phyloP scores from a whole-genome alignment of 805 yeast genomes.

The Zygosaccharomyces gambellarensis region DNA sequence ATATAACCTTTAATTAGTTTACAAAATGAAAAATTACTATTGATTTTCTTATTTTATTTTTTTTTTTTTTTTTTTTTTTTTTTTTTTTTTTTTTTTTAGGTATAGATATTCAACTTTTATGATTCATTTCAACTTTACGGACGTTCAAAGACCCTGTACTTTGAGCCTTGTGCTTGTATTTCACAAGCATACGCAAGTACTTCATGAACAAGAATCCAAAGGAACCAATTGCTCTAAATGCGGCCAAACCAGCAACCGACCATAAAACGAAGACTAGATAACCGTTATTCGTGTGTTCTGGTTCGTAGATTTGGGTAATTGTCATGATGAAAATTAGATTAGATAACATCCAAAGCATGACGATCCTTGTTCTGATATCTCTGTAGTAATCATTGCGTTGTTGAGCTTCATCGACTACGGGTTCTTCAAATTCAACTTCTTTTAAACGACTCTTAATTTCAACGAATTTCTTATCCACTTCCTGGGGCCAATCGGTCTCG shows the following conservation, averaged over 20 bases:
- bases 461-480: constrained; percentile 35
- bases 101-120: constrained; percentile 5
- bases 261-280: constrained; percentile 83
- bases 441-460: constrained; percentile 37
- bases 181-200: constrained; percentile 38
- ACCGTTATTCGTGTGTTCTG: constrained; percentile 62
- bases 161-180: constrained; percentile 38
- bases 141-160: constrained; percentile 31
- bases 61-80: background rate
- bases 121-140: constrained; percentile 19
- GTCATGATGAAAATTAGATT: constrained; percentile 82
- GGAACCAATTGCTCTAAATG: constrained; percentile 81
- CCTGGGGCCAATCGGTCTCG: constrained; percentile 45
- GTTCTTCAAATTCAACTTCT: constrained; percentile 32
- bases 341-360: constrained; percentile 86
- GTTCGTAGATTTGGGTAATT: constrained; percentile 73
- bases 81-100: constrained; percentile 5
- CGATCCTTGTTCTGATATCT: constrained; percentile 91
- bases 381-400: constrained; percentile 80
- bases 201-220: constrained; percentile 52
- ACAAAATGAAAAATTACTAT: background rate
- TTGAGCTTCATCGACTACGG: constrained; percentile 28
- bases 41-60: background rate
- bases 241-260: constrained; percentile 84
- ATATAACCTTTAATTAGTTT: background rate